Base-by-base conservation (phyloP, 1,139 yeast genomes). In the Martiniozyma asiatica region DNA sequence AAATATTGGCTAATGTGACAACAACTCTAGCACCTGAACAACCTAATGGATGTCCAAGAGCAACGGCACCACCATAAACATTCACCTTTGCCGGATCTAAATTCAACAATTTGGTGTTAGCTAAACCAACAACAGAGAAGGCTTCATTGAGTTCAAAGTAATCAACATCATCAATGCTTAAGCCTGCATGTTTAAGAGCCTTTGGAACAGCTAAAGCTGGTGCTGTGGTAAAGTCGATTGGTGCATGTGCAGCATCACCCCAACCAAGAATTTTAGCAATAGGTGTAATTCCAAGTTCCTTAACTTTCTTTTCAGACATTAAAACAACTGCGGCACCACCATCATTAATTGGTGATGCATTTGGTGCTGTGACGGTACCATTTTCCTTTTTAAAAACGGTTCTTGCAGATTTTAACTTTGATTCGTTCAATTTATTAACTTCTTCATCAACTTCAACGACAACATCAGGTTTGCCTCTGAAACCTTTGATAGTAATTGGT, bases 41-140 rank as follows among this genome's bases (percentile, higher is more conserved):
- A 37, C 97, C 98, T 50, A 89, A 70, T 50, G 98, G 97, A 57
- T 89, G 97, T 31, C 97, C 97, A 45, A 89, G 56, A 29, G 96
- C 97, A 40, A 89, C 97, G 25, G 97, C 97, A 58, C 97, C 98
- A 58, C 98, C 98, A 57, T 87, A 87, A 35, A 77, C 93, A 53
- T 89, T 89, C 41, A 87, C 73, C 62, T 82, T 85, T 32, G 68
- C 68, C 20, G 63, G 59, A 36, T 74, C 69, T 37, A 89, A 55
- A 43, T 64, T 63, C 43, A 82, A 68, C 40, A 84, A 61, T 64
- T 82, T 73, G 40, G 85, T 63, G 61, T 85, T 87, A 40, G 95
- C 95, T 43, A 85, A 55, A 37, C 97, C 97, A 39, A 89, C 97
- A 35, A 85, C 97, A 12, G 94, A 71, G 62, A 89, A 89, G 16